A percentile compares a stretch with the other conserved stretches of the same genome.
Evolutionary conservation across 208 protist genomes (phyloP).

Genomic region (Leishmania guyanensis): DNA sequence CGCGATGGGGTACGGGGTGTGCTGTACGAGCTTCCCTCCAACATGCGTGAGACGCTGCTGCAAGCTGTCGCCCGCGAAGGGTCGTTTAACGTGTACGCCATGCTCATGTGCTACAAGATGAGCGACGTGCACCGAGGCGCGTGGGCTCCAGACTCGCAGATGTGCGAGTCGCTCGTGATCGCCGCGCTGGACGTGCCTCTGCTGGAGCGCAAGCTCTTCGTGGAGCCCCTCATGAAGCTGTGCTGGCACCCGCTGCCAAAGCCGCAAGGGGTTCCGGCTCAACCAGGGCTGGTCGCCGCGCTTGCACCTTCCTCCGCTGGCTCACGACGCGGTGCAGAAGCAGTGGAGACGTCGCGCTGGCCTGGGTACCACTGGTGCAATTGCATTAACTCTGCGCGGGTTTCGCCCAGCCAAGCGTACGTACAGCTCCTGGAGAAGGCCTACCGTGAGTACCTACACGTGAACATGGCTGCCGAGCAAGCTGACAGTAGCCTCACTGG

Average conservation of each 20-base stretch:
- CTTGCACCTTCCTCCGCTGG: not conserved
- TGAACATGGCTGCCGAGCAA: not conserved
- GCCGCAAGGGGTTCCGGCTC: slow-evolving; percentile 12
- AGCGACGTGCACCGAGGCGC: slow-evolving; percentile 2
- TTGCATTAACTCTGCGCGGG: slow-evolving; percentile 33
- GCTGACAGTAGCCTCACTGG: not conserved
- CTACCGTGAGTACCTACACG: slow-evolving; percentile 13
- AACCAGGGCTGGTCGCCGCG: slow-evolving; percentile 7
- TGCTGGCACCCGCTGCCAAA: slow-evolving; percentile 20
- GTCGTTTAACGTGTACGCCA: slow-evolving; percentile 45
- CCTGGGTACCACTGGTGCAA: slow-evolving; percentile 56
- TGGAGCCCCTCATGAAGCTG: slow-evolving; percentile 12
- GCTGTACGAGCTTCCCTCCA: slow-evolving; percentile 33
- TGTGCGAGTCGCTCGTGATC: slow-evolving; percentile 15
- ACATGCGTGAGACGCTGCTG: slow-evolving; percentile 27
- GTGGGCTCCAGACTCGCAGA: not conserved
- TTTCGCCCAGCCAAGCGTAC: slow-evolving; percentile 33
- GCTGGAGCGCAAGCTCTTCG: slow-evolving; percentile 16
- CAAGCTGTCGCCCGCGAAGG: slow-evolving; percentile 36
- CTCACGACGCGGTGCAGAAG: not conserved
- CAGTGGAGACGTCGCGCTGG: slow-evolving; percentile 28
- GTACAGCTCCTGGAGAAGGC: slow-evolving; percentile 17
- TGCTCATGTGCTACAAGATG: slow-evolving; percentile 29
- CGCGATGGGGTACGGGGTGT: slow-evolving; percentile 43
- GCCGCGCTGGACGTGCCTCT: slow-evolving; percentile 34